phyloP scores from a whole-genome alignment of 1,284 basidiomycete genomes.

The Puccinia horiana region DNA sequence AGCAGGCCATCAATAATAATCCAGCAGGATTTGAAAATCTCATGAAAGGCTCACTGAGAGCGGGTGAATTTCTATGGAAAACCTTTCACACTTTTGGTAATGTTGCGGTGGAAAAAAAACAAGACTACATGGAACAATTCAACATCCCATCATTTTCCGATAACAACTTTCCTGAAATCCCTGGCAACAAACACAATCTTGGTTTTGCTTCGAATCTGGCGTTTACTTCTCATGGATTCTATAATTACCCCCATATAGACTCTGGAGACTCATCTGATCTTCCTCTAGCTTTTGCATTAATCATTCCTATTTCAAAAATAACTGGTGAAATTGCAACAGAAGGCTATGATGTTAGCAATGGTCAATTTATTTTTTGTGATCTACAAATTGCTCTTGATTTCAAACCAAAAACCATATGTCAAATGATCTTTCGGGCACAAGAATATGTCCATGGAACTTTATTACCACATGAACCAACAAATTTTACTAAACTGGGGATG shows the following conservation, averaged over 20 bases:
- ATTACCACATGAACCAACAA: background rate
- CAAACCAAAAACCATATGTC: background rate
- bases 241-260: background rate
- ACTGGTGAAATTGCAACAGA: background rate
- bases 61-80: background rate
- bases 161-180: background rate
- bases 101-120: background rate
- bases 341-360: conserved; percentile 2
- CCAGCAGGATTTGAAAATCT: background rate
- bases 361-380: conserved; percentile 14
- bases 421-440: conserved; percentile 3
- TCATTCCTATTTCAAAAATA: conserved; percentile 17
- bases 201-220: conserved; percentile 7
- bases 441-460: conserved; percentile 13
- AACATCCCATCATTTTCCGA: background rate
- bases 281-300: conserved; percentile 10
- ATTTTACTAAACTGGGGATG: conserved; percentile 11
- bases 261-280: background rate
- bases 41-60: background rate
- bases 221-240: background rate
- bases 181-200: background rate
- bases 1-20: conserved; percentile 7
- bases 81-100: background rate
- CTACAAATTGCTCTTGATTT: background rate
- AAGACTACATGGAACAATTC: background rate